Evolutionary conservation across 2,329 filamentous ascomycete genomes (phyloP).

Genomic region (Gliomastix tumulicola): DNA sequence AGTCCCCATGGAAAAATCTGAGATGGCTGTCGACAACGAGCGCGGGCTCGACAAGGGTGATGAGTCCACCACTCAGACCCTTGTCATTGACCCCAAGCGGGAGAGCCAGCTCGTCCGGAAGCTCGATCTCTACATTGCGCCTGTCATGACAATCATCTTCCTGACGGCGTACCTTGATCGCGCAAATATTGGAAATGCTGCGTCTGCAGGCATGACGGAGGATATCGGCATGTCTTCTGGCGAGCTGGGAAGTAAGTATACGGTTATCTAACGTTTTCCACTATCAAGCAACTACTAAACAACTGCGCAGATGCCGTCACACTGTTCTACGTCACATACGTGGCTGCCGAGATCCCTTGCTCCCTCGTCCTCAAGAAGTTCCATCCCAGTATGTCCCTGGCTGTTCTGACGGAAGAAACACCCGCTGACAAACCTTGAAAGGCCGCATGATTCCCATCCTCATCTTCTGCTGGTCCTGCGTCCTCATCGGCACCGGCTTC

Average conservation of each 20-base stretch:
- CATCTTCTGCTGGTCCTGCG: conserved; percentile 57
- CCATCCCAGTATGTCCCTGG: conserved; percentile 12
- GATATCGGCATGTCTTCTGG: conserved; percentile 27
- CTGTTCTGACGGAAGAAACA: not conserved
- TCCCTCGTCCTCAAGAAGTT: conserved; percentile 19
- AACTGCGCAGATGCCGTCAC: conserved; percentile 14
- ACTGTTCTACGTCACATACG: conserved; percentile 19
- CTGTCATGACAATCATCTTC: conserved; percentile 27
- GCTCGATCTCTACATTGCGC: conserved; percentile 19
- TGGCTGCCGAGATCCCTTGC: conserved; percentile 19
- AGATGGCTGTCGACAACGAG: not conserved
- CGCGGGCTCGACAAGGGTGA: not conserved
- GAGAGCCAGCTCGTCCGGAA: conserved; percentile 18
- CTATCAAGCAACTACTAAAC: too few species aligned
- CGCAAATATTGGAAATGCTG: conserved; percentile 12
- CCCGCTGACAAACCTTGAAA: conserved; percentile 13
- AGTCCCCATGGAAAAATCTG: conserved; percentile 3
- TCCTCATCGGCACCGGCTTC: conserved; percentile 61
- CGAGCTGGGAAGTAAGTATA: conserved; percentile 12
- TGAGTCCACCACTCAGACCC: conserved; percentile 1
- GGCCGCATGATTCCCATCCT: conserved; percentile 17
- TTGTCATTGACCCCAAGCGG: conserved; percentile 5
- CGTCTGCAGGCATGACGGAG: conserved; percentile 19
- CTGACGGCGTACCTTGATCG: conserved; percentile 18
- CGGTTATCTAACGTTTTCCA: too few species aligned